Conservation (phyloP, 306 rosid species). For the Arachis stenosperma region DNA sequence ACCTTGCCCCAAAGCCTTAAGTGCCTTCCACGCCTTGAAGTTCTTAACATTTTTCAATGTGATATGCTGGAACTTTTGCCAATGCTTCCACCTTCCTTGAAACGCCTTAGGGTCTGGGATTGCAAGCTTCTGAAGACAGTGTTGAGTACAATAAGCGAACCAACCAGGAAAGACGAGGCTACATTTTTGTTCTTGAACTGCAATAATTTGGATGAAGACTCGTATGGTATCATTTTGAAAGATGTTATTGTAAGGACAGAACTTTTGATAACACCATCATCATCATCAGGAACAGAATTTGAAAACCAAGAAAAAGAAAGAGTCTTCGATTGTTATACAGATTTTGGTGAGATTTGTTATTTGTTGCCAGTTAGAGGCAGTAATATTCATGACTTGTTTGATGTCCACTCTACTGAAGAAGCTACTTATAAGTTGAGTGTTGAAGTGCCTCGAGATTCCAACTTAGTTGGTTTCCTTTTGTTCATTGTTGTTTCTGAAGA, state of each 20-base stretch:
- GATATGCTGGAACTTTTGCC: constrained; percentile 23
- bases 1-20: constrained; percentile 32
- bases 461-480: constrained; percentile 10
- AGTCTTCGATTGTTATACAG: background rate
- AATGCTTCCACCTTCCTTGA: constrained; percentile 2
- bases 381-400: constrained; percentile 12
- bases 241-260: constrained; percentile 1
- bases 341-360: background rate
- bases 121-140: constrained; percentile 4
- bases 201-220: background rate
- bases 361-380: constrained; percentile 1
- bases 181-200: background rate
- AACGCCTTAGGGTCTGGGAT: background rate
- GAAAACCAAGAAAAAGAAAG: background rate
- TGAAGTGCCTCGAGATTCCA: background rate
- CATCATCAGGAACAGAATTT: no score
- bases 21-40: background rate
- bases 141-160: background rate
- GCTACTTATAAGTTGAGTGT: background rate
- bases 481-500: constrained; percentile 23
- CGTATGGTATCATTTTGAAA: background rate
- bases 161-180: background rate
- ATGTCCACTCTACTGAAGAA: background rate
- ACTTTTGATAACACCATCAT: background rate
- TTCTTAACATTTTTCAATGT: background rate